Percentiles rank a stretch among this genome's conserved stretches.
These are phyloP conservation scores for Pisolithus tinctorius DNA, from an alignment of 768 basidiomycete genomes.

Conservation along the genomic window DNA sequence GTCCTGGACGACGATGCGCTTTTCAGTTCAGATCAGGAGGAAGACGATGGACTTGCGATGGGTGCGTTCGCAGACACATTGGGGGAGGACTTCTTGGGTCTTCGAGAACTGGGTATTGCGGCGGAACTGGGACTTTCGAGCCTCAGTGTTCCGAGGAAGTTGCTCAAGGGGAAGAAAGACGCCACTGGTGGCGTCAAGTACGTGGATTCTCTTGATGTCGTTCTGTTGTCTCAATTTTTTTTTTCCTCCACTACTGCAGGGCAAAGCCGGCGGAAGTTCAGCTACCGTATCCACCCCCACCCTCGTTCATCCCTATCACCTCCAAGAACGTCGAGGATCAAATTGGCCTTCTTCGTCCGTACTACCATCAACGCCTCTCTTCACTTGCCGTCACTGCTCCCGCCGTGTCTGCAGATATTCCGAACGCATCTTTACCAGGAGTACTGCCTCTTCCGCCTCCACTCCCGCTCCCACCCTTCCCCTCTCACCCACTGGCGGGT, in stretches of 20 bases:
- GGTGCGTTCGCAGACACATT: constrained; percentile 77
- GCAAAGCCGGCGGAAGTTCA: constrained; percentile 68
- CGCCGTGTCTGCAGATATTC: constrained; percentile 9
- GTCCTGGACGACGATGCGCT: constrained; percentile 45
- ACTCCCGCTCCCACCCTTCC: not conserved
- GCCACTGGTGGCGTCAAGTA: constrained; percentile 40
- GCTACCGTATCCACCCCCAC: constrained; percentile 80
- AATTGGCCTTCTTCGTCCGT: constrained; percentile 77
- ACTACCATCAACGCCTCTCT: constrained; percentile 57
- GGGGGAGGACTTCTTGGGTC: constrained; percentile 90
- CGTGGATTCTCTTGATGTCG: constrained; percentile 21
- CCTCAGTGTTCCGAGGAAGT: constrained; percentile 68
- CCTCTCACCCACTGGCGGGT: not conserved
- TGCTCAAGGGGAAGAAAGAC: constrained; percentile 60
- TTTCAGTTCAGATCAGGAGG: constrained; percentile 52
- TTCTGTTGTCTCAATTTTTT: not conserved
- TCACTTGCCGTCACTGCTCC: constrained; percentile 26
- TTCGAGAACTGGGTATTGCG: constrained; percentile 83
- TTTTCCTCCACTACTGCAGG: constrained; percentile 26
- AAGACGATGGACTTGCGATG: constrained; percentile 62
- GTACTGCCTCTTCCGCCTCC: constrained; percentile 4
- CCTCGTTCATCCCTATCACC: constrained; percentile 69
- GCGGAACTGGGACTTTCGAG: constrained; percentile 75
- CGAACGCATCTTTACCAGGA: constrained; percentile 11
- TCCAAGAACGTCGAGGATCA: constrained; percentile 63